Evolutionary conservation across 257 asterid species (phyloP).

Genomic region (Solanum bulbocastanum): DNA sequence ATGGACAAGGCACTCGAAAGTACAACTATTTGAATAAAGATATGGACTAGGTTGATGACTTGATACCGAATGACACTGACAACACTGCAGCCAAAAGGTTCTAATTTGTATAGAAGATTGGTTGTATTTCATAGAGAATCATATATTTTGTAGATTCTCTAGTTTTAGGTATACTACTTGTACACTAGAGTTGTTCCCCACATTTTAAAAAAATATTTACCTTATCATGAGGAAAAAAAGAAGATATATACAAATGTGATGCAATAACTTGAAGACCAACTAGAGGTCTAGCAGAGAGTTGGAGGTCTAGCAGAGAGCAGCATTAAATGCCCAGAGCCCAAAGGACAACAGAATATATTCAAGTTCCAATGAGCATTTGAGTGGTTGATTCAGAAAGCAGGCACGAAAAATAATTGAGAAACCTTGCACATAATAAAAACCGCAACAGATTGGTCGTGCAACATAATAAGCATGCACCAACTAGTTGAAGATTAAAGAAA

Average conservation of each 20-base stretch:
- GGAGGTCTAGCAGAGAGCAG: neutral
- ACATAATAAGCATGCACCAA: neutral
- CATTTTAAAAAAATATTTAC: neutral
- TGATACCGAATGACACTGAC: neutral
- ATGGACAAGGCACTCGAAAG: neutral
- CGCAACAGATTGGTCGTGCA: neutral
- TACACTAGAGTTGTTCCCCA: neutral
- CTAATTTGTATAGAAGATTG: neutral
- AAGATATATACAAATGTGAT: neutral
- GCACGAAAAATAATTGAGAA: neutral
- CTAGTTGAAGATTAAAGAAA: neutral
- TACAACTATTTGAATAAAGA: neutral
- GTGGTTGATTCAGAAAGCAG: neutral
- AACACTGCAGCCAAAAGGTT: neutral
- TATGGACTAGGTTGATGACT: neutral
- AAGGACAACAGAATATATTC: neutral
- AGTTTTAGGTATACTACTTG: neutral
- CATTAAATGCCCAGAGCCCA: neutral
- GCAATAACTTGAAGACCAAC: neutral
- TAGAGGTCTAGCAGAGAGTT: neutral
- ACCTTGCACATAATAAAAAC: neutral
- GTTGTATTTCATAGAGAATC: neutral
- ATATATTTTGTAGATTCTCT: neutral
- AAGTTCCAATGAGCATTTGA: neutral
- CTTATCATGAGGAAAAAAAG: neutral